Base-by-base conservation (phyloP, 345 rosid genomes). In the Chamaenerion angustifolium region DNA sequence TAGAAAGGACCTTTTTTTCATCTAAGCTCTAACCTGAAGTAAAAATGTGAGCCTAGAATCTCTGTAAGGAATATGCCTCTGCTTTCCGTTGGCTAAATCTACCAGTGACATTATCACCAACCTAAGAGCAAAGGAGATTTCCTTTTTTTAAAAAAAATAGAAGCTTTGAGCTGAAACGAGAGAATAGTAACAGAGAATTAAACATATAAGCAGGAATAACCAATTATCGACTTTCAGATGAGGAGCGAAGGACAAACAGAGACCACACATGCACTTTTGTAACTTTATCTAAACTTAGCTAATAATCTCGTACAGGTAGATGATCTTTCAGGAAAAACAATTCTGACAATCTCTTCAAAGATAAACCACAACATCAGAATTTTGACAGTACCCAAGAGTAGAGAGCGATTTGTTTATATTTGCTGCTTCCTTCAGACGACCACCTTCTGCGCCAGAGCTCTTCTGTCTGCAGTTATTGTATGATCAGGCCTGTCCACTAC, bases 361-460 rank as follows among this genome's bases (percentile, higher is more conserved):
- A 31, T 31, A 7, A 31, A 7, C 6, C 37, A 21, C 37, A 31
- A 31, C 37, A 23, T 5, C 27, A 31, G 37, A 31, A 31, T 31
- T 31, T 7, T 31, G 37, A 31, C 5, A 31, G 37, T 82, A 90
- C 98, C 98, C 95, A 21, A 86, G 81, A 61, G 95, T 83, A 50
- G 98, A 90, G 51, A 90, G 66, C 48, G 98, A 90, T 73, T 76
- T 85, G 71, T 86, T 90, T 58, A 90, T 90, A 57, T 79, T 86
- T 71, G 88, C 98, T 62, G 95, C 95, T 79, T 90, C 98, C 74
- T 81, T 90, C 67, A 90, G 67, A 57, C 98, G 98, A 60, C 81
- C 95, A 16, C 98, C 95, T 76, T 85, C 98, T 8, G 98, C 98
- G 31, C 94, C 95, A 14, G 98, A 81, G 74, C 86, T 83, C 73